phyloP scores from a whole-genome alignment of 192 early-diverging fungal genomes.

The Podila clonocystis region DNA sequence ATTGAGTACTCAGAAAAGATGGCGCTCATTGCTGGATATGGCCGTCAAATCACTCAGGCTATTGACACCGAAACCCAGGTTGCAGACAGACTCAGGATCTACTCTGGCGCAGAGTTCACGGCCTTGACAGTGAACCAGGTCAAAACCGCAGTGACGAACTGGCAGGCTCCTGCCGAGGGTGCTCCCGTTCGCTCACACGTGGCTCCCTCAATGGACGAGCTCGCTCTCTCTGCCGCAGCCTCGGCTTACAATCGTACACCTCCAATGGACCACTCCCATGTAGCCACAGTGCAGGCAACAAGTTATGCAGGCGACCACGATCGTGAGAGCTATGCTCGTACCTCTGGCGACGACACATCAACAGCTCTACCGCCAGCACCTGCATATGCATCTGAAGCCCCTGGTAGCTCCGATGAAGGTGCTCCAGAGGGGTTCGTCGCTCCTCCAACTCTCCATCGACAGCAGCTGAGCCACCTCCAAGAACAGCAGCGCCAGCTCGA shows the following conservation, averaged over 20 bases:
- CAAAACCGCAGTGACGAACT: slow-evolving; percentile 20
- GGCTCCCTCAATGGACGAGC: slow-evolving; percentile 23
- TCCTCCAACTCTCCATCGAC: background rate
- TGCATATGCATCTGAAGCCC: slow-evolving; percentile 2
- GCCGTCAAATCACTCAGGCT: slow-evolving; percentile 40
- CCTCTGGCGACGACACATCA: background rate
- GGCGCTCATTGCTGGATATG: slow-evolving; percentile 53
- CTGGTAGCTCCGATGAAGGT: background rate
- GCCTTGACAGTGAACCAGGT: slow-evolving; percentile 29
- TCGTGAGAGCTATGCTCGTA: background rate
- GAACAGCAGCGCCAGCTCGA: slow-evolving; percentile 43
- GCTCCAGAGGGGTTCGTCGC: background rate
- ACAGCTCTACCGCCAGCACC: background rate
- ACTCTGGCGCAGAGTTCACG: slow-evolving; percentile 33
- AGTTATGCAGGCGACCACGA: background rate
- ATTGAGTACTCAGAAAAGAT: slow-evolving; percentile 53
- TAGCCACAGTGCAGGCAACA: background rate
- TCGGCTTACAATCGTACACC: slow-evolving; percentile 37
- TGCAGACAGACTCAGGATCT: slow-evolving; percentile 44
- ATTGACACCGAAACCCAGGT: slow-evolving; percentile 39
- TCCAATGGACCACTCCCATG: background rate
- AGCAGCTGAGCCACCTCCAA: slow-evolving; percentile 27
- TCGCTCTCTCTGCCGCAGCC: slow-evolving; percentile 36
- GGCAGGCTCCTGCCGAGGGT: slow-evolving; percentile 30
- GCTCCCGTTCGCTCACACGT: slow-evolving; percentile 9